Evolutionary conservation across 345 rosid species (phyloP), one percentile per base, ranked within the genome.

Genomic region (Gossypium longicalyx): DNA sequence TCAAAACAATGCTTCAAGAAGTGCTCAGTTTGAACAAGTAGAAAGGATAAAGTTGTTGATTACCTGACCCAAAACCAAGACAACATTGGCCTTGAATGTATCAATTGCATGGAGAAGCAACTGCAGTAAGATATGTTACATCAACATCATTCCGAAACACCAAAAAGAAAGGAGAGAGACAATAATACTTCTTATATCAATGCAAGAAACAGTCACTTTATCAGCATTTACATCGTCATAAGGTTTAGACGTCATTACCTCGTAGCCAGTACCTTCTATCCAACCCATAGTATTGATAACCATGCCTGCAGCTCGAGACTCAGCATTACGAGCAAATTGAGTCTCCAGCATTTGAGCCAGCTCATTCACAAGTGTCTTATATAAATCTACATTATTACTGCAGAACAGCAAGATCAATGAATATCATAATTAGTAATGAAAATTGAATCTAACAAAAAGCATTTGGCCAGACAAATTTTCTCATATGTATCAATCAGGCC

Each of bases 251-350:
- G 29, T 27, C 6, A 44, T 75, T 76, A 84, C 98, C 94, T 93
- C 93, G 65, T 91, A 95, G 66, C 99, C 99, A 38, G 81, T 76
- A 72, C 93, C 96, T 64, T 95, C 97, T 82, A 95, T 90, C 99
- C 97, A 94, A 70, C 98, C 96, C 95, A 92, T 92, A 59, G 98
- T 90, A 84, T 91, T 95, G 76, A 92, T 89, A 84, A 94, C 97
- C 93, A 89, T 89, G 69, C 98, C 97, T 15, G 95, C 85, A 76
- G 98, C 92, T 76, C 85, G 82, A 82, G 91, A 87, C 80, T 91
- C 98, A 70, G 84, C 86, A 82, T 84, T 89, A 17, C 85, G 88
- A 7, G 82, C 57, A 84, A 87, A 89, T 76, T 91, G 98, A 85
- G 78, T 91, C 86, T 94, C 98, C 77, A 94, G 71, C 73, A 87